A percentile compares a stretch with the other conserved stretches of the same genome.
phyloP scores from a whole-genome alignment of 2,329 filamentous ascomycete species.

The Xylariales sp. region DNA sequence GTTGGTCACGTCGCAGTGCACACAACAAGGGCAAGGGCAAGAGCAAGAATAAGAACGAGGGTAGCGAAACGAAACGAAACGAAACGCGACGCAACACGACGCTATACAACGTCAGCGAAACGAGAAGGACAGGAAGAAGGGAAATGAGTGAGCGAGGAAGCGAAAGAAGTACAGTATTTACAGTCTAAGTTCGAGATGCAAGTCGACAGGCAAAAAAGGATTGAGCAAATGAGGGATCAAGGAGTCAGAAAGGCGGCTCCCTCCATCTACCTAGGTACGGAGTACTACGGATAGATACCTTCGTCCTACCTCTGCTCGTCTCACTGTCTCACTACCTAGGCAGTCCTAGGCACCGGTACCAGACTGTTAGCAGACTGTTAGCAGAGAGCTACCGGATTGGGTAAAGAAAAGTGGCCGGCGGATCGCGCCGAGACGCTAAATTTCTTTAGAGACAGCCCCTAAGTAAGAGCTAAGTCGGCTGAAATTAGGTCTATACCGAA shows the following conservation, averaged over 20 bases:
- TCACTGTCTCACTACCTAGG: no score
- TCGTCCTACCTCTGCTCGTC: no score
- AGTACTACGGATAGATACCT: no score
- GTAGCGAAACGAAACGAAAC: conserved; percentile 13
- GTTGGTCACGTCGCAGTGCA: background rate
- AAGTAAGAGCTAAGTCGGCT: background rate
- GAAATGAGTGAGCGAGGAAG: background rate
- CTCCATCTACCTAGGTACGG: no score
- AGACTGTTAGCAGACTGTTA: no score
- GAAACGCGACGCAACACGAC: background rate
- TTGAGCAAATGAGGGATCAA: background rate
- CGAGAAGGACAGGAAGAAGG: background rate
- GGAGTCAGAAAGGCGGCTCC: no score
- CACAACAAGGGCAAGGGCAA: background rate
- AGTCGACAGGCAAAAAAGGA: conserved; percentile 7
- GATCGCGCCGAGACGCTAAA: conserved; percentile 17
- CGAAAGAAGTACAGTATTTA: no score
- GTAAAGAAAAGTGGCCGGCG: background rate
- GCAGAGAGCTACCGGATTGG: background rate
- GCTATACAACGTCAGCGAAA: conserved; percentile 13
- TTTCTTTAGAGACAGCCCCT: no score
- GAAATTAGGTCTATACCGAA: background rate
- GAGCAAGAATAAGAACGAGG: background rate
- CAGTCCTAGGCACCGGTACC: no score
- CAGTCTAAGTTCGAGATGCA: background rate